A percentile compares a stretch with the other conserved stretches of the same genome.
Evolutionary conservation across 768 basidiomycete genomes (phyloP).

Genomic region (Calocybe gangraenosa): DNA sequence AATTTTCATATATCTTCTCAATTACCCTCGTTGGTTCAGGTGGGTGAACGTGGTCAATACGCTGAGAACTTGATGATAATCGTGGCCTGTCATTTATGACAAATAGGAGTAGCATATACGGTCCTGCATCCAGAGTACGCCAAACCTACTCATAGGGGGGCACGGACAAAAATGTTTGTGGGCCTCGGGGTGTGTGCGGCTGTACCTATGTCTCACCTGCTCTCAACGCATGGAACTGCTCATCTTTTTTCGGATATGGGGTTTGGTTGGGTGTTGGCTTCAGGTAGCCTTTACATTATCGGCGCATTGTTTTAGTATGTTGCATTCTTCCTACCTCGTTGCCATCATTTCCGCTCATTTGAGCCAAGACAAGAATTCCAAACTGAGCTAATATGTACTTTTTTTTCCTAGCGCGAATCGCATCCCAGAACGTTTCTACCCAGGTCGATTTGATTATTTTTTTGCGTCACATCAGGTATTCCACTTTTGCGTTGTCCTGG

Average conservation of each 20-base stretch:
- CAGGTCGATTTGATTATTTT: constrained; percentile 77
- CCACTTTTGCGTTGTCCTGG: constrained; percentile 73
- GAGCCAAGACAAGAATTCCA: constrained; percentile 7
- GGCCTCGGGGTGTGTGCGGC: constrained; percentile 68
- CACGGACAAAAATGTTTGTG: constrained; percentile 77
- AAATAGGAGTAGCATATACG: constrained; percentile 61
- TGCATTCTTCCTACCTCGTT: constrained; percentile 19
- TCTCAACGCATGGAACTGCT: constrained; percentile 52
- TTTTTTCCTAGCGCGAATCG: constrained; percentile 69
- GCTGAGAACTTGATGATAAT: constrained; percentile 9
- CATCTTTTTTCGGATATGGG: constrained; percentile 61
- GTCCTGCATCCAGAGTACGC: constrained; percentile 78
- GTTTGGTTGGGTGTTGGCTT: constrained; percentile 62
- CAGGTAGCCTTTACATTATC: constrained; percentile 70
- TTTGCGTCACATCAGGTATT: constrained; percentile 89
- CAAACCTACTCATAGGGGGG: constrained; percentile 68
- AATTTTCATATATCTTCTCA: constrained; percentile 48
- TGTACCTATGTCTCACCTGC: constrained; percentile 64
- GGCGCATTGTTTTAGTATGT: constrained; percentile 85
- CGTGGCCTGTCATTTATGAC: constrained; percentile 2
- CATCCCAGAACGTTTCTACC: constrained; percentile 70
- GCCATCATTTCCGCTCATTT: constrained; percentile 18
- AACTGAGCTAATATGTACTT: constrained; percentile 17
- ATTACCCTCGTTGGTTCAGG: constrained; percentile 55
- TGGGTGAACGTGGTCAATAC: constrained; percentile 33